These are phyloP conservation scores for Trichothecium roseum DNA, from an alignment of 2,329 filamentous ascomycete species.

Conservation along the genomic window DNA sequence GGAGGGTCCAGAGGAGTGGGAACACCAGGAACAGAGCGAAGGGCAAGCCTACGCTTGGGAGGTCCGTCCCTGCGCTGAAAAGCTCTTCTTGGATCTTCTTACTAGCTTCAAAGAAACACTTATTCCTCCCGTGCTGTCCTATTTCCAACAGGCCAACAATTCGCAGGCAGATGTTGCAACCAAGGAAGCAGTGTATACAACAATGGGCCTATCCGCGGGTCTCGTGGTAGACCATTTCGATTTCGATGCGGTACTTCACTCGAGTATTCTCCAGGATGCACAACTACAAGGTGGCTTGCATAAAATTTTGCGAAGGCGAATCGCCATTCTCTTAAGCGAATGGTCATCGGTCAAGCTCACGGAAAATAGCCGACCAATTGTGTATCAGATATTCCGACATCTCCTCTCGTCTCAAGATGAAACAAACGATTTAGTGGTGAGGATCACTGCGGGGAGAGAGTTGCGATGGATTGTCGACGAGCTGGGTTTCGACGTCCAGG, in stretches of 20 bases:
- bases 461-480: constrained; percentile 74
- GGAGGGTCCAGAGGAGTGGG: constrained; percentile 92
- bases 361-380: constrained; percentile 55
- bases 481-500: constrained; percentile 64
- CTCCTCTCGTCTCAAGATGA: constrained; percentile 68
- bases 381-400: constrained; percentile 85
- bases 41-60: constrained; percentile 87
- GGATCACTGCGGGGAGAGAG: constrained; percentile 80
- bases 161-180: constrained; percentile 58
- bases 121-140: constrained; percentile 66
- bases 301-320: constrained; percentile 76
- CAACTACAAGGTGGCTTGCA: constrained; percentile 53
- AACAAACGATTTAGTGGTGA: constrained; percentile 82
- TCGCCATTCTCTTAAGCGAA: constrained; percentile 79
- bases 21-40: constrained; percentile 75
- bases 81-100: constrained; percentile 83
- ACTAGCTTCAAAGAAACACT: constrained; percentile 80
- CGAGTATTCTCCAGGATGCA: constrained; percentile 68
- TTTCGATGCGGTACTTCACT: constrained; percentile 69
- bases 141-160: constrained; percentile 71
- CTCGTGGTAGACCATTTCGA: constrained; percentile 66
- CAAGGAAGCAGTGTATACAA: constrained; percentile 92
- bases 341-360: constrained; percentile 77
- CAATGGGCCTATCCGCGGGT: constrained; percentile 75
- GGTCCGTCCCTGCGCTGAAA: constrained; percentile 85